Percentiles rank a stretch among this genome's conserved stretches.
Evolutionary conservation across 495 filamentous ascomycete species (phyloP).

Genomic region (Penicillium cinerascens): DNA sequence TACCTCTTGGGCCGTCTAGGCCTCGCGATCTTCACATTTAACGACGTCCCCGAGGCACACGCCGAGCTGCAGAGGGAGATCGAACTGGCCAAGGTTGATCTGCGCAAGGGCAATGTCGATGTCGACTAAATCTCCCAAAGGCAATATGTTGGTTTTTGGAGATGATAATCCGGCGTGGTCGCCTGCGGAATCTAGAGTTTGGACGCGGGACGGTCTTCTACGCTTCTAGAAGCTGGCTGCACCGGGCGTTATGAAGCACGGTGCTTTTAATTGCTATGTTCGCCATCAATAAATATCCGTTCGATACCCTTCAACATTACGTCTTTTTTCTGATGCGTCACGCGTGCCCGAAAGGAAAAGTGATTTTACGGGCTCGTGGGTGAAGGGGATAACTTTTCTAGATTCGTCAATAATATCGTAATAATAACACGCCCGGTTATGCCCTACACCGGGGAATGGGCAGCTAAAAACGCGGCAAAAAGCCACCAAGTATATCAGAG

Average conservation of each 20-base stretch:
- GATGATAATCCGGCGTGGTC: background rate
- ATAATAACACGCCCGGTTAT: conserved; percentile 17
- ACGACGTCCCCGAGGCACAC: conserved; percentile 90
- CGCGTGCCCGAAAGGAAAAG: background rate
- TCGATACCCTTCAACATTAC: conserved; percentile 22
- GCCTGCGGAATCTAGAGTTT: background rate
- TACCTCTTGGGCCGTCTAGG: conserved; percentile 91
- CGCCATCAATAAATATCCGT: conserved; percentile 18
- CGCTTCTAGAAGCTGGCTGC: background rate
- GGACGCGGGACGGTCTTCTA: conserved; percentile 1
- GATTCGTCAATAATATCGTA: conserved; percentile 34
- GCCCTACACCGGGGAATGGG: conserved; percentile 10
- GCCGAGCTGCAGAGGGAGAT: conserved; percentile 75
- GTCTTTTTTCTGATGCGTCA: background rate
- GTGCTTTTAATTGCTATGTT: conserved; percentile 17
- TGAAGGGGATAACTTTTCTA: conserved; percentile 22
- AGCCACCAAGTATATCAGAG: conserved; percentile 14
- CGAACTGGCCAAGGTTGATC: conserved; percentile 46
- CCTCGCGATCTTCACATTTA: conserved; percentile 89
- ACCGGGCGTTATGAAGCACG: conserved; percentile 6
- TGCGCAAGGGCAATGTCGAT: conserved; percentile 48
- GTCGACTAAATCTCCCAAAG: conserved; percentile 39
- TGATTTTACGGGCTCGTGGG: background rate
- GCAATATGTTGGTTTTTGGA: background rate
- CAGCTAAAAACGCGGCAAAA: conserved; percentile 11